These are phyloP conservation scores for Colletotrichum aenigma DNA, from an alignment of 2,329 filamentous ascomycete species.

Conservation along the genomic window DNA sequence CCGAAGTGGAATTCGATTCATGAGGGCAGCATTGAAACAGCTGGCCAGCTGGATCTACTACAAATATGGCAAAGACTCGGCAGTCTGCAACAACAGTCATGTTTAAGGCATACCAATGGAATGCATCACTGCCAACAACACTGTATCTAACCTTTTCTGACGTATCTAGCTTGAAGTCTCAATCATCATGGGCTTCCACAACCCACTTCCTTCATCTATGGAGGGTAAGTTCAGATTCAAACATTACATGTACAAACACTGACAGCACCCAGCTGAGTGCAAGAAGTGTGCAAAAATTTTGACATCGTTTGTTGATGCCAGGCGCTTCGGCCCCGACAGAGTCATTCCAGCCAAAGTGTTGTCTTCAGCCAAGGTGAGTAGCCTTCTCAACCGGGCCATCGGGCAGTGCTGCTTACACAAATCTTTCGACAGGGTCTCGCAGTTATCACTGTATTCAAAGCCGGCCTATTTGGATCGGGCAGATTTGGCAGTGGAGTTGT, in stretches of 20 bases:
- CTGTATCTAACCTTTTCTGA: neutral
- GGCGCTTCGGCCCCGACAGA: neutral
- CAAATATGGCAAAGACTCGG: neutral
- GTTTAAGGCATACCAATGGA: neutral
- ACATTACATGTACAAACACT: neutral
- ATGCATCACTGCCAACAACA: neutral
- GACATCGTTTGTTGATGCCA: neutral
- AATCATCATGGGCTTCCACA: neutral
- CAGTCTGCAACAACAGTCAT: neutral
- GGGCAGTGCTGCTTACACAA: neutral
- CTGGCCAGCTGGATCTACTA: neutral
- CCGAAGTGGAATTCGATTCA: neutral
- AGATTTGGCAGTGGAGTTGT: neutral
- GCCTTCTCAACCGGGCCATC: neutral
- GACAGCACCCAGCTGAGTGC: neutral
- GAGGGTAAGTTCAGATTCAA: neutral
- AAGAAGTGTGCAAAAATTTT: neutral
- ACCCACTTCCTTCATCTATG: neutral
- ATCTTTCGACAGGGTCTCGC: neutral
- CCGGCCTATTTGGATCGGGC: neutral
- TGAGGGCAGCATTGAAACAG: neutral
- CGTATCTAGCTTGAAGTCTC: neutral
- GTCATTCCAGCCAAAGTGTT: neutral
- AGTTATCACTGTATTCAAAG: neutral
- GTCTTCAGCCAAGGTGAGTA: neutral